Base-by-base conservation (phyloP, 352 stramenopile species). In the Phytophthora cryptogea region DNA sequence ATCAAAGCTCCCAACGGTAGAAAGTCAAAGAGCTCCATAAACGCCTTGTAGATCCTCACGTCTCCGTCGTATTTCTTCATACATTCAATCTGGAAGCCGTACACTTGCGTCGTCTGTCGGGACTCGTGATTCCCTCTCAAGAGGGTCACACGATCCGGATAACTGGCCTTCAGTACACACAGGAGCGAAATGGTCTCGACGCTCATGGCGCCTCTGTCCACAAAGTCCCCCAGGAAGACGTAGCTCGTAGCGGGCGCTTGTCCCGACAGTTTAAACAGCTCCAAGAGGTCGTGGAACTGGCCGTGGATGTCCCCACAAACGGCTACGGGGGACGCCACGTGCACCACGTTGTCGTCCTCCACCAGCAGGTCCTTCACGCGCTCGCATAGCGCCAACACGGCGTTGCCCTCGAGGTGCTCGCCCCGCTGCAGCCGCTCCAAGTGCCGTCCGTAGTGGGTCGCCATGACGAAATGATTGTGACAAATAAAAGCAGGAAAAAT, bases 161-260 rank as follows among this genome's bases (percentile, higher is more conserved):
- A 97, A 40, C 89, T 88, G 23, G 79, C 78, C 55, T 89, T 90
- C 10, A 88, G 76, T 62, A 96, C 94, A 17, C 97, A 84, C 39
- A 99, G 76, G 41, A 98, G 63, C 53, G 76, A 90, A 37, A 98
- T 80, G 13, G 89, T 97, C 72, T 98, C 94, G n/a, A 98, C 91
- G 32, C 83, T 97, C 77, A 98, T 98, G 56, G 95, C 90, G 9
- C 96, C 96, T 39, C 96, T 82, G 82, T 99, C 96, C 23, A 99
- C 95, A 70, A 98, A 99, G 77, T 99, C 96, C 5, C 96, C 96
- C n/a, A 99, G 71, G 71, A 99, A 99, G 27, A 99, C 75, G 66
- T 93, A 97, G 50, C 74, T 91, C 16, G 80, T 94, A 27, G 82
- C 68, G 1, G 94, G 89, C 30, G 94, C 90, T 50, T 87, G 84